Percentiles rank a stretch among this genome's conserved stretches.
phyloP scores from a whole-genome alignment of 306 rosid species.

The Cucumis sativus region Cucumber_9930_V3 NC_026659.2:31270001-31270500 shows the following conservation, averaged over 20 bases:
- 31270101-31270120: background rate
- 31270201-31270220: background rate
- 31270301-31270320: background rate
- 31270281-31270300: background rate
- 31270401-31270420: constrained; percentile 10
- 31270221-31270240: background rate
- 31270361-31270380: background rate
- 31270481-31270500: constrained; percentile 3
- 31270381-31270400: background rate
- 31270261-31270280: background rate
- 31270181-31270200: background rate
- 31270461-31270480: constrained; percentile 87
- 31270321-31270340: background rate
- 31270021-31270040: background rate
- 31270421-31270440: constrained; percentile 98
- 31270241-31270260: background rate
- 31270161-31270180: background rate
- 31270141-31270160: background rate
- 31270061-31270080: background rate
- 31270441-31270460: constrained; percentile 85
- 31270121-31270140: background rate
- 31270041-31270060: background rate
- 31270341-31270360: background rate
- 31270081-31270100: background rate
- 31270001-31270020: background rate